Evolutionary conservation across 257 asterid genomes (phyloP).

Genomic region (Gentiana macrophylla): DNA sequence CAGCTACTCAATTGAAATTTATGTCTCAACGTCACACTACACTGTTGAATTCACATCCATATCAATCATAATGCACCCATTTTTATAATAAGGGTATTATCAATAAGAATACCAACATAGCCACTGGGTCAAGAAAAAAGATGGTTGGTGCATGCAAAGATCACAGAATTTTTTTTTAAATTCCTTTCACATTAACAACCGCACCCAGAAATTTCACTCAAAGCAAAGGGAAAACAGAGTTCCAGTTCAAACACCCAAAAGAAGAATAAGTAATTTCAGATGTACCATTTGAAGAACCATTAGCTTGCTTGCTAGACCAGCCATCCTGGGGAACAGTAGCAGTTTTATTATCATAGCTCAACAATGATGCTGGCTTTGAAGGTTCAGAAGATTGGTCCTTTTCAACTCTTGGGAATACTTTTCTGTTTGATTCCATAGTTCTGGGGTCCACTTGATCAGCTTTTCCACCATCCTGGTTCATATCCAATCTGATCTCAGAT

Average conservation of each 20-base stretch:
- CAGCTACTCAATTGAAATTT: no score
- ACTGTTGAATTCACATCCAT: no score
- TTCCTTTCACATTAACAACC: background rate
- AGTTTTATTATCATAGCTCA: slow-evolving; percentile 15
- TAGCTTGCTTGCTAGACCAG: slow-evolving; percentile 20
- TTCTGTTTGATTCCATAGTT: slow-evolving; percentile 16
- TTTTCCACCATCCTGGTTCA: slow-evolving; percentile 15
- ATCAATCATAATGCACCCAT: no score
- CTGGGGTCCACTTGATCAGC: slow-evolving; percentile 15
- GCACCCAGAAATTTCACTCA: no score
- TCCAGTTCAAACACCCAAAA: slow-evolving; percentile 1
- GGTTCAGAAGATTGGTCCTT: slow-evolving; percentile 15
- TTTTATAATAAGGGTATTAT: no score
- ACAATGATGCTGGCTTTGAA: slow-evolving; percentile 17
- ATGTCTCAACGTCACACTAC: no score
- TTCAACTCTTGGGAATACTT: slow-evolving; percentile 19
- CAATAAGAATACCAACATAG: background rate
- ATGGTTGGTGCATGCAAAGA: no score
- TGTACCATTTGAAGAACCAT: slow-evolving; percentile 27
- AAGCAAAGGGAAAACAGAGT: background rate
- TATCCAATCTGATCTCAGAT: slow-evolving; percentile 15
- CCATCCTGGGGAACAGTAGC: slow-evolving; percentile 16
- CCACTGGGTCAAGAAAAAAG: no score
- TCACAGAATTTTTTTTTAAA: slow-evolving; percentile 15
- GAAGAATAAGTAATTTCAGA: background rate